These are phyloP conservation scores for Forsythia viridissima DNA, from an alignment of 257 asterid species.

Conservation along the genomic window DNA sequence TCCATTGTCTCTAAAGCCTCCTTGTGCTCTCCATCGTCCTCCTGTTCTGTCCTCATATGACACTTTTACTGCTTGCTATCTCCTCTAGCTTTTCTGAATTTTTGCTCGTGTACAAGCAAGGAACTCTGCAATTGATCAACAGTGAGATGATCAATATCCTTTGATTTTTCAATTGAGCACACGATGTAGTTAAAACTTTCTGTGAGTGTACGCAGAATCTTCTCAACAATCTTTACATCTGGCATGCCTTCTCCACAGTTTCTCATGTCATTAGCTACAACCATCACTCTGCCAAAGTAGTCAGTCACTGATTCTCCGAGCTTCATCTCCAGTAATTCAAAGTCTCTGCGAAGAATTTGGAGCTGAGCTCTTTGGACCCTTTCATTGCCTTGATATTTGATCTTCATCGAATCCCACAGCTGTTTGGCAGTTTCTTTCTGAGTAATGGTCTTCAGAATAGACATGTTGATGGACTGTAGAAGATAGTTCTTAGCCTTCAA, in stretches of 20 bases:
- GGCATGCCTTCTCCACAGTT: not conserved
- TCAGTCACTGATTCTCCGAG: not conserved
- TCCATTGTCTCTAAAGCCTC: too few relatives aligned
- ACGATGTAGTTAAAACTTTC: not conserved
- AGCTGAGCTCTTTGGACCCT: not conserved
- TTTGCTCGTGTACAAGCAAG: not conserved
- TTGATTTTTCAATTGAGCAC: not conserved
- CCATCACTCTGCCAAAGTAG: not conserved
- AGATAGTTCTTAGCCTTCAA: not conserved
- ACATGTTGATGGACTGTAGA: not conserved
- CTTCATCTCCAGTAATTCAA: slow-evolving; percentile 3
- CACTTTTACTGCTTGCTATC: slow-evolving; percentile 8
- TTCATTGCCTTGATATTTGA: not conserved
- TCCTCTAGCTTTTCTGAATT: not conserved
- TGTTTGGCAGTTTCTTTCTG: not conserved
- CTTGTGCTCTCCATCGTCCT: not conserved
- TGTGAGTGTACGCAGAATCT: not conserved
- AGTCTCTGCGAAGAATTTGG: not conserved
- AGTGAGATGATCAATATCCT: not conserved
- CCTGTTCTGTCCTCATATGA: not conserved
- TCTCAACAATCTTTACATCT: not conserved
- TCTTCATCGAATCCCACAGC: not conserved
- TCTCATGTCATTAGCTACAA: not conserved
- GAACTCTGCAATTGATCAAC: slow-evolving; percentile 1
- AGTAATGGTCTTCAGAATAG: slow-evolving; percentile 1